These are phyloP conservation scores for Fusarium fracticaudum DNA, from an alignment of 2,329 filamentous ascomycete genomes.

Conservation along the genomic window DNA sequence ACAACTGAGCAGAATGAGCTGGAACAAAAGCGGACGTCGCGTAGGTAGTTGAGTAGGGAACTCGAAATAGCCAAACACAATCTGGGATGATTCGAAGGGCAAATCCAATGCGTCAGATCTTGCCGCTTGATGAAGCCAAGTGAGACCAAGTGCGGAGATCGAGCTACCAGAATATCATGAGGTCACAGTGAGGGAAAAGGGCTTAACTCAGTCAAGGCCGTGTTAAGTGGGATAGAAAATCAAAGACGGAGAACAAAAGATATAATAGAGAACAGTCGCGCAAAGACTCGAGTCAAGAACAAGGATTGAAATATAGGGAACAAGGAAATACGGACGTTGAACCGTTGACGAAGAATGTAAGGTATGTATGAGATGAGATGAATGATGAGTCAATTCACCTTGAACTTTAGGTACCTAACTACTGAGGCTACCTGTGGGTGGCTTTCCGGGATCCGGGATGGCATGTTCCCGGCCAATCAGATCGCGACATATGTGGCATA, in stretches of 20 bases:
- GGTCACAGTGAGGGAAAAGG: not conserved
- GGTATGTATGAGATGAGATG: not conserved
- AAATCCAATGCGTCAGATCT: slow-evolving; percentile 23
- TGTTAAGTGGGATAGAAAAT: not conserved
- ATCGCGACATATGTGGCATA: not conserved
- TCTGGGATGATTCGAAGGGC: not conserved
- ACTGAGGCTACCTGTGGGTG: not conserved
- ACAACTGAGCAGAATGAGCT: not conserved
- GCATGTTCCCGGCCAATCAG: slow-evolving; percentile 21
- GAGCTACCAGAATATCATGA: slow-evolving; percentile 7
- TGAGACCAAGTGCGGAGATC: slow-evolving; percentile 25
- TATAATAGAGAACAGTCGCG: not conserved
- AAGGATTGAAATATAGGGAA: not conserved
- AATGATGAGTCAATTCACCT: slow-evolving; percentile 31
- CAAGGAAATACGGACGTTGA: slow-evolving; percentile 8
- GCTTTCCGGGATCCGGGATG: slow-evolving; percentile 13
- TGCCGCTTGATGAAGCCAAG: slow-evolving; percentile 14
- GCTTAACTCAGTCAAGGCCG: not conserved
- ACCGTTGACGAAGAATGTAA: not conserved
- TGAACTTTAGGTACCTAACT: not conserved
- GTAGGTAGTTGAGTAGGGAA: not conserved
- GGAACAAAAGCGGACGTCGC: not conserved
- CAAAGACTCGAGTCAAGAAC: slow-evolving; percentile 6
- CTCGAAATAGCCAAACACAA: not conserved
- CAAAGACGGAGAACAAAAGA: not conserved